These are phyloP conservation scores for Exophiala alcalophila DNA, from an alignment of 2,329 filamentous ascomycete species.

Conservation along the genomic window DNA sequence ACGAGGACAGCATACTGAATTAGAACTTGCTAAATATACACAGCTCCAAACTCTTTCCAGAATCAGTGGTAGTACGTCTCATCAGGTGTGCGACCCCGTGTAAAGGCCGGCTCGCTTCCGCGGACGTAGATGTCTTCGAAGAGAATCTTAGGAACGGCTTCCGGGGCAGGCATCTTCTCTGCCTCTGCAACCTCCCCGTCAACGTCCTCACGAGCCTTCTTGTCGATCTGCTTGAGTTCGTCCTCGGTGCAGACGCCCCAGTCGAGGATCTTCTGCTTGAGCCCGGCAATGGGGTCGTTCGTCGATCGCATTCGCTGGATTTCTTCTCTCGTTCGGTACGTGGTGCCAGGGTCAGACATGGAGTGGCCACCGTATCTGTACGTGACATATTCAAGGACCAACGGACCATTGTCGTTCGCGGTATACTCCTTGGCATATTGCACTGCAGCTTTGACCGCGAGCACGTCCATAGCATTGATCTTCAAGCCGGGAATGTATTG, in stretches of 20 bases:
- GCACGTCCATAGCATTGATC: constrained; percentile 99
- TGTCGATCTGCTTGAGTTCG: constrained; percentile 93
- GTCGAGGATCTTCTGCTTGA: constrained; percentile 97
- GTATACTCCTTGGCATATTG: constrained; percentile 91
- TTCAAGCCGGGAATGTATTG: constrained; percentile 99
- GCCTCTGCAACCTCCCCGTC: constrained; percentile 87
- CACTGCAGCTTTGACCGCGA: constrained; percentile 94
- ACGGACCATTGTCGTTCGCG: constrained; percentile 76
- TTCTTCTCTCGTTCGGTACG: constrained; percentile 98
- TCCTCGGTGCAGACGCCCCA: constrained; percentile 91
- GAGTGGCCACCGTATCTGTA: constrained; percentile 99
- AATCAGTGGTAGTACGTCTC: constrained; percentile 80
- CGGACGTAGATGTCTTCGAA: constrained; percentile 95
- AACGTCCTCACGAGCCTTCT: constrained; percentile 80
- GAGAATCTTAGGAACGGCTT: constrained; percentile 75
- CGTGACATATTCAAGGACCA: constrained; percentile 98
- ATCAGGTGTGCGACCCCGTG: constrained; percentile 82
- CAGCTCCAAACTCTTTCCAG: constrained; percentile 2
- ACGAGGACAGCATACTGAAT: no score
- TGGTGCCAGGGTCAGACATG: constrained; percentile 99
- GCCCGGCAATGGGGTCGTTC: constrained; percentile 94
- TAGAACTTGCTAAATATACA: constrained; percentile 22
- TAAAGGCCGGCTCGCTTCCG: constrained; percentile 81
- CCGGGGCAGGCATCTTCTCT: constrained; percentile 81
- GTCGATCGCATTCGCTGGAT: constrained; percentile 99